phyloP scores from a whole-genome alignment of 257 asterid species.

The Voacanga thouarsii region DNA sequence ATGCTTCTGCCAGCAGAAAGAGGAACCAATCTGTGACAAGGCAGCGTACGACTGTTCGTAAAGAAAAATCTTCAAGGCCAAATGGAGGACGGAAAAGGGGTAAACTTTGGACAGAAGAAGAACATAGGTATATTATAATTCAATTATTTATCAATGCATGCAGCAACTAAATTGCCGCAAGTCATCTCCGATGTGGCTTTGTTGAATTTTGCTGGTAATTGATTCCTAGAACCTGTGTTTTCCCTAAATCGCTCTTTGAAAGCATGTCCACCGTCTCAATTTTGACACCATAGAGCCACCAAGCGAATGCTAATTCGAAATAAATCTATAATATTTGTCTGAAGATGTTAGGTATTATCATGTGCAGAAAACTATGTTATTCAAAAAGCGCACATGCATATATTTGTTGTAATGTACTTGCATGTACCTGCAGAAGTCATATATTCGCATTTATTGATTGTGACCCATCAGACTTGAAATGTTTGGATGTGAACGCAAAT shows the following conservation, averaged over 20 bases:
- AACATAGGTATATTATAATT: conserved; percentile 35
- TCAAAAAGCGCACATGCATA: not conserved
- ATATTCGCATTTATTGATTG: not conserved
- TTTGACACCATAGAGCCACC: not conserved
- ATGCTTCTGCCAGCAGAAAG: conserved; percentile 7
- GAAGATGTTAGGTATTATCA: not conserved
- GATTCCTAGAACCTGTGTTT: not conserved
- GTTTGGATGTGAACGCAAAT: not conserved
- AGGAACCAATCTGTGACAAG: not conserved
- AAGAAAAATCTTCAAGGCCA: conserved; percentile 16
- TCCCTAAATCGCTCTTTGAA: not conserved
- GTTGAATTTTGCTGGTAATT: not conserved
- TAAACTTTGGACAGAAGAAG: conserved; percentile 46
- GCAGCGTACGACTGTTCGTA: not conserved
- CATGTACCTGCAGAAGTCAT: not conserved
- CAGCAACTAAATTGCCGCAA: not conserved
- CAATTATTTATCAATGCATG: not conserved
- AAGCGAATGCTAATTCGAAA: not conserved
- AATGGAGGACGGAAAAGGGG: conserved; percentile 24
- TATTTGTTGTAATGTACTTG: not conserved
- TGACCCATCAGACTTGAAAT: not conserved
- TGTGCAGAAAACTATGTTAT: not conserved
- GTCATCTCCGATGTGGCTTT: not conserved
- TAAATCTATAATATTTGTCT: not conserved
- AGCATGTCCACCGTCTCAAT: not conserved